Percentiles rank a stretch among this genome's conserved stretches.
These are phyloP conservation scores for Asterochloris erici DNA, from an alignment of 139 green algal species.

Conservation along the genomic window DNA sequence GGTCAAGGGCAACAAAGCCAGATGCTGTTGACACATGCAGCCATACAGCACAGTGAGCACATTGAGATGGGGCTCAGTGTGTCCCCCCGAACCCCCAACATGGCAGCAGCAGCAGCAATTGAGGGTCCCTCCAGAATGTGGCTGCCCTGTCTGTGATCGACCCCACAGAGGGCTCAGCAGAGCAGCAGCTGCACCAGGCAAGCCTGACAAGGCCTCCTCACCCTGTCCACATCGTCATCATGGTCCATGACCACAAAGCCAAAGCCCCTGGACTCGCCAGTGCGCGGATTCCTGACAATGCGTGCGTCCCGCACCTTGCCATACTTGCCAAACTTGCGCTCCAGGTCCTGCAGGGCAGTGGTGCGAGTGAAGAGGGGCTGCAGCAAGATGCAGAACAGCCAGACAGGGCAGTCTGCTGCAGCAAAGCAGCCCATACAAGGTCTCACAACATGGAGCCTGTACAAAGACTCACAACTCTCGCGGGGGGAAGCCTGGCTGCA, in stretches of 20 bases:
- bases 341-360: slow-evolving; percentile 30
- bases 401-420: neutral
- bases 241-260: slow-evolving; percentile 57
- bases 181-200: neutral
- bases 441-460: neutral
- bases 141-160: neutral
- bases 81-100: no score
- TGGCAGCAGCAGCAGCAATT: neutral
- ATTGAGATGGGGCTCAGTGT: no score
- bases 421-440: neutral
- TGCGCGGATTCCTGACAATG: slow-evolving; percentile 54
- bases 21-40: no score
- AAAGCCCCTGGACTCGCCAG: slow-evolving; percentile 53
- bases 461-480: neutral
- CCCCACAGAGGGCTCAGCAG: neutral
- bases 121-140: neutral
- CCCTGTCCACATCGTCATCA: slow-evolving; percentile 43
- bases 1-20: no score
- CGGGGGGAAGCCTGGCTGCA: neutral
- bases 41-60: no score
- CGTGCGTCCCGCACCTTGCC: slow-evolving; percentile 43
- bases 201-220: slow-evolving; percentile 3
- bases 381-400: neutral
- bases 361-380: no score
- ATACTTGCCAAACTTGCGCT: slow-evolving; percentile 40